Evolutionary conservation across 768 basidiomycete genomes (phyloP).

Genomic region (Phlebiopsis gigantea): DNA sequence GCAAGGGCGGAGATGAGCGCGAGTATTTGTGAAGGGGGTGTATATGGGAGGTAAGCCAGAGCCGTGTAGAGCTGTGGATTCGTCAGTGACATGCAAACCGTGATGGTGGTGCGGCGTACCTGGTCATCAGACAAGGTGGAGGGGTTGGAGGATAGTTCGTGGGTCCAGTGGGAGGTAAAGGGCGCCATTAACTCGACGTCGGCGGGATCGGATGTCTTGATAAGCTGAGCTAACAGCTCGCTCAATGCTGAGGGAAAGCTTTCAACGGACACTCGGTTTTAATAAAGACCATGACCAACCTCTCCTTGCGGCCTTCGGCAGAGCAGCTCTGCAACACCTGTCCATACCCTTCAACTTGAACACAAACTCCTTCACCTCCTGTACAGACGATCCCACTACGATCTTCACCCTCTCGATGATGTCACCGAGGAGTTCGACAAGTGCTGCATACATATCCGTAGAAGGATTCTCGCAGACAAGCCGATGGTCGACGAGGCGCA

Average conservation of each 20-base stretch:
- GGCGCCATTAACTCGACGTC: constrained; percentile 38
- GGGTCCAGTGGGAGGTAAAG: constrained; percentile 40
- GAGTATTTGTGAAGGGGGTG: constrained; percentile 26
- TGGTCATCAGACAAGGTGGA: background rate
- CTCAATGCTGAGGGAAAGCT: constrained; percentile 32
- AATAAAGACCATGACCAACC: constrained; percentile 4
- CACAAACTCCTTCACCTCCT: background rate
- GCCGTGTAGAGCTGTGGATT: constrained; percentile 15
- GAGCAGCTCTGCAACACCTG: background rate
- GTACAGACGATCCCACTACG: background rate
- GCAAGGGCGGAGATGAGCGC: too few species aligned
- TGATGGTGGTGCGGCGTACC: background rate
- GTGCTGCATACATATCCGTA: background rate
- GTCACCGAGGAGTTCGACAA: constrained; percentile 8
- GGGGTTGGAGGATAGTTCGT: constrained; percentile 8
- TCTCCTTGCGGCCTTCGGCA: background rate
- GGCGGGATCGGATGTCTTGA: constrained; percentile 29
- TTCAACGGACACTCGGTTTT: background rate
- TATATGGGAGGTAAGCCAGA: constrained; percentile 52
- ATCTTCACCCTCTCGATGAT: background rate
- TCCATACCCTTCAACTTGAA: background rate
- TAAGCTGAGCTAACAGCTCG: constrained; percentile 32
- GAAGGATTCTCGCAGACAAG: constrained; percentile 17
- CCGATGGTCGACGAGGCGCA: constrained; percentile 35
- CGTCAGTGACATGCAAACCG: background rate